Conservation (phyloP, 2,329 filamentous ascomycete species). For the Fusarium pseudograminearum region DNA sequence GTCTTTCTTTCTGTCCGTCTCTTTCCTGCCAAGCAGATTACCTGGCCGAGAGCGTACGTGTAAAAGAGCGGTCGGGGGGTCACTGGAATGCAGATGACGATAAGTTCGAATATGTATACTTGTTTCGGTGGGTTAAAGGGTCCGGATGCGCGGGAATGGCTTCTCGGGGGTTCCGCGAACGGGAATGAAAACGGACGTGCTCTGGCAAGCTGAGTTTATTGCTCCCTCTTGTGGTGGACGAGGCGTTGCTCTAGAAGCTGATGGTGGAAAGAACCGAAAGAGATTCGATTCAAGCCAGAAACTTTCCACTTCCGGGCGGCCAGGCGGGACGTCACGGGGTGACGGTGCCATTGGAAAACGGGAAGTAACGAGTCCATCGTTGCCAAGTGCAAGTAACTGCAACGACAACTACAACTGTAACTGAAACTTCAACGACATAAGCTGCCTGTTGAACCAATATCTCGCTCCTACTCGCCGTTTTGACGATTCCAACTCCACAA, state of each 20-base stretch:
- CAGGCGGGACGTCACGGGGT: slow-evolving; percentile 36
- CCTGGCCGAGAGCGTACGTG: slow-evolving; percentile 23
- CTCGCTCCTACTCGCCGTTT: slow-evolving; percentile 3
- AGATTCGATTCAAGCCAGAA: background rate
- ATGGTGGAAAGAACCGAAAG: background rate
- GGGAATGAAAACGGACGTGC: slow-evolving; percentile 22
- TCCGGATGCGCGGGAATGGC: slow-evolving; percentile 10
- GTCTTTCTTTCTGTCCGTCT: background rate
- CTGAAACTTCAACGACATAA: background rate
- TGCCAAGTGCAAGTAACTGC: background rate
- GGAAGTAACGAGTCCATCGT: slow-evolving; percentile 10
- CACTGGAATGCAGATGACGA: slow-evolving; percentile 38
- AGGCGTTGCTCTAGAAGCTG: background rate
- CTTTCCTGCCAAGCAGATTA: background rate
- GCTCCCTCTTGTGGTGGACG: background rate
- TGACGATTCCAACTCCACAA: slow-evolving; percentile 1
- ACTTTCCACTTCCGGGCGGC: slow-evolving; percentile 9
- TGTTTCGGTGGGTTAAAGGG: slow-evolving; percentile 4
- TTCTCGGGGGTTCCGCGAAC: slow-evolving; percentile 34
- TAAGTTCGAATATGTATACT: background rate
- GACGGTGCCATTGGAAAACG: slow-evolving; percentile 7
- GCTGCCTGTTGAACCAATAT: background rate
- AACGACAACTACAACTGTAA: background rate
- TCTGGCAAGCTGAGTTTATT: background rate
- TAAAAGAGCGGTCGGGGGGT: slow-evolving; percentile 19